Conservation (phyloP, 495 filamentous ascomycete species). For the Cercophora sp. region DNA sequence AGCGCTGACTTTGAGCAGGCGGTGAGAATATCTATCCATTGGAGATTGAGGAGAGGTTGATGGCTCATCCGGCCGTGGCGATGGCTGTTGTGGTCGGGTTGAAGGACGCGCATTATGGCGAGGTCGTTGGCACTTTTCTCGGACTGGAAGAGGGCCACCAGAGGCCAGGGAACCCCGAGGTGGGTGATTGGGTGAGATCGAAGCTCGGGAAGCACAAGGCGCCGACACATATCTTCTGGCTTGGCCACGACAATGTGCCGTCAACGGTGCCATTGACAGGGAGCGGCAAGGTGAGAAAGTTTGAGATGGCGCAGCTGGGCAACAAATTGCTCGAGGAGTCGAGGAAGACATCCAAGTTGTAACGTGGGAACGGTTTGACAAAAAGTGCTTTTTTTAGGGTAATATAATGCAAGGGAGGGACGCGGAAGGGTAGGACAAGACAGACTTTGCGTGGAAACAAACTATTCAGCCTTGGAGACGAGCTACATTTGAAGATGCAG, state of each 20-base stretch:
- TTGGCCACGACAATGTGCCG: conserved; percentile 58
- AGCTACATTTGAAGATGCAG: not conserved
- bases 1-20: conserved; percentile 25
- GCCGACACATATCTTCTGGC: conserved; percentile 61
- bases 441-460: not conserved
- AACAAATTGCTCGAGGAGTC: conserved; percentile 42
- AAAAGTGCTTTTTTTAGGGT: too few species aligned
- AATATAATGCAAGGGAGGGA: too few species aligned
- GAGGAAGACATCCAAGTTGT: conserved; percentile 34
- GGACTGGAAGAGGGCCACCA: conserved; percentile 24
- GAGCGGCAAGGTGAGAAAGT: conserved; percentile 69
- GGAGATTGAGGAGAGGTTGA: conserved; percentile 66
- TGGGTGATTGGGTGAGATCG: conserved; percentile 56
- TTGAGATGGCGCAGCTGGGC: conserved; percentile 57
- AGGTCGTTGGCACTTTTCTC: conserved; percentile 64
- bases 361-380: conserved; percentile 5
- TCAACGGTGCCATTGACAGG: conserved; percentile 59
- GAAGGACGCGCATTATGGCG: conserved; percentile 59
- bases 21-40: conserved; percentile 65
- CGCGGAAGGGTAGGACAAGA: too few species aligned
- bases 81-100: conserved; percentile 61
- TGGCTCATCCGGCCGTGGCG: conserved; percentile 51
- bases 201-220: conserved; percentile 65
- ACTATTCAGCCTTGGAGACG: not conserved
- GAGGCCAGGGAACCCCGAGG: conserved; percentile 43